Percentiles rank a stretch among this genome's conserved stretches.
These are phyloP conservation scores for Chrysopogon serrulatus DNA, from an alignment of 176 grass and related monocot species.

Conservation along the genomic window DNA sequence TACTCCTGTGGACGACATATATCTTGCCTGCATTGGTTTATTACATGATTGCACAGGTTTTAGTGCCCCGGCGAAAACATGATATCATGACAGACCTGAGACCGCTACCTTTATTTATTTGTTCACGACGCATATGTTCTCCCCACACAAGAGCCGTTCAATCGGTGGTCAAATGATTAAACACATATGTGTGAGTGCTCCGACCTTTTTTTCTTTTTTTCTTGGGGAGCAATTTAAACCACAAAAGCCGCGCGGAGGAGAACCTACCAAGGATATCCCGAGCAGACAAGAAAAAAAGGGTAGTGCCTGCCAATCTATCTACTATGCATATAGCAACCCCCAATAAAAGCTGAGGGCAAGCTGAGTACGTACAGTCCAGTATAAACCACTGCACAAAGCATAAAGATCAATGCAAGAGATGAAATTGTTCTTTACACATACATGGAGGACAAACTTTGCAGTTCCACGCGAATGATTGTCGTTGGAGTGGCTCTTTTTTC, in stretches of 20 bases:
- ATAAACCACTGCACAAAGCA: background rate
- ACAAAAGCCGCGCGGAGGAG: background rate
- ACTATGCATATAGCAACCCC: background rate
- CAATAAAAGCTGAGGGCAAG: background rate
- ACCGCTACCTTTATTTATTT: background rate
- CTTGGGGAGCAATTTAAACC: background rate
- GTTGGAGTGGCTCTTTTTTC: background rate
- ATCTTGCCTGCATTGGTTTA: background rate
- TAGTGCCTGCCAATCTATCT: background rate
- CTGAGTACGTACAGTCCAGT: background rate
- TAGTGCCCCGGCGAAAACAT: background rate
- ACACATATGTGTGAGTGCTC: background rate
- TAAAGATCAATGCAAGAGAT: background rate
- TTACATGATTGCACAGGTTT: background rate
- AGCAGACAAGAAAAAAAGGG: background rate
- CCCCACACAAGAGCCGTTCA: conserved; percentile 28
- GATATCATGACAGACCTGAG: background rate
- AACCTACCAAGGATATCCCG: conserved; percentile 26
- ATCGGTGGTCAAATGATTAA: conserved; percentile 20
- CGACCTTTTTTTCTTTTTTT: background rate
- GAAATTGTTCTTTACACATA: background rate
- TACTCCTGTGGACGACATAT: background rate
- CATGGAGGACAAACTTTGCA: background rate
- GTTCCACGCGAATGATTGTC: conserved; percentile 5
- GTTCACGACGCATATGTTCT: conserved; percentile 27